Percentiles rank a stretch among this genome's conserved stretches.
phyloP scores from a whole-genome alignment of 2,329 filamentous ascomycete genomes.

The Penicillium brasilianum region DNA sequence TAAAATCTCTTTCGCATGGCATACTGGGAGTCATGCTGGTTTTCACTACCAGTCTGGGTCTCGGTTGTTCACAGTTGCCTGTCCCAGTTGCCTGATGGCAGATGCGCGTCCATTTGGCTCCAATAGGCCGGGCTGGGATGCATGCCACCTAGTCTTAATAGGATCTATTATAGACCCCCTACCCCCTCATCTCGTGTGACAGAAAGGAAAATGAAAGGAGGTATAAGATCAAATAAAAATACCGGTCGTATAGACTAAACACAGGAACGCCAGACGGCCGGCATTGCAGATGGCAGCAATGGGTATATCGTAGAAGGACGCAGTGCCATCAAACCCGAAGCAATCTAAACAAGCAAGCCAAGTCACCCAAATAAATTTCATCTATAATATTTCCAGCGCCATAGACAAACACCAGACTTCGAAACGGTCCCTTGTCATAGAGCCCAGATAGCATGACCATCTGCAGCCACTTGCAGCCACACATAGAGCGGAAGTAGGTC shows the following conservation, averaged over 20 bases:
- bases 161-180: constrained; percentile 8
- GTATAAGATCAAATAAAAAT: not conserved
- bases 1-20: not conserved
- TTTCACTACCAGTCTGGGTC: not conserved
- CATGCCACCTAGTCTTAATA: constrained; percentile 6
- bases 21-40: not conserved
- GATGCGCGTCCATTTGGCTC: not conserved
- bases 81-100: constrained; percentile 5
- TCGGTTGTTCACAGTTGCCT: not conserved
- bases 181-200: not conserved
- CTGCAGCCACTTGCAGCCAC: constrained; percentile 26
- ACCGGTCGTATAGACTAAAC: not conserved
- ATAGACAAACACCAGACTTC: constrained; percentile 8
- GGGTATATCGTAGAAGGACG: constrained; percentile 31
- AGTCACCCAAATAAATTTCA: constrained; percentile 8
- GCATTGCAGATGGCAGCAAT: constrained; percentile 27
- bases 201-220: not conserved
- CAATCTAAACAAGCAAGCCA: constrained; percentile 16
- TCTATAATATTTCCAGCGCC: not conserved
- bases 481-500: constrained; percentile 17
- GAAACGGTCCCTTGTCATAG: constrained; percentile 7
- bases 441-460: constrained; percentile 12
- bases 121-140: constrained; percentile 4
- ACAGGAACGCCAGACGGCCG: constrained; percentile 25
- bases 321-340: constrained; percentile 11